A percentile compares a stretch with the other conserved stretches of the same genome.
Conservation (phyloP, 2,329 filamentous ascomycete species). For the Colletotrichum aenigma region DNA sequence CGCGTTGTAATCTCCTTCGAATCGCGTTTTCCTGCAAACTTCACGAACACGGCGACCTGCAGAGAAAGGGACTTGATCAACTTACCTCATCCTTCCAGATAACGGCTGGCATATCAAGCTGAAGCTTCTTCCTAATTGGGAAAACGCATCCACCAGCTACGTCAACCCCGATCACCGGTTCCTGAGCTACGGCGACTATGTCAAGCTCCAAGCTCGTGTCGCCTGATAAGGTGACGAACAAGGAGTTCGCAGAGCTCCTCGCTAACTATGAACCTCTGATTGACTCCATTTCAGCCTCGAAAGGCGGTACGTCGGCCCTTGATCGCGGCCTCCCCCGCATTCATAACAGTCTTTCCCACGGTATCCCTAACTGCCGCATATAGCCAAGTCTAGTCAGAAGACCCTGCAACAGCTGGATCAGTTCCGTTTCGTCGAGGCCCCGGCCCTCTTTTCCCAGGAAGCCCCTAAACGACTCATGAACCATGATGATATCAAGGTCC, state of each 20-base stretch:
- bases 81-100: background rate
- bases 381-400: slow-evolving; percentile 54
- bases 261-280: slow-evolving; percentile 44
- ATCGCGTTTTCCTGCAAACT: background rate
- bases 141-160: background rate
- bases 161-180: background rate
- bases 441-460: slow-evolving; percentile 45
- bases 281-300: slow-evolving; percentile 47
- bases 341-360: slow-evolving; percentile 4
- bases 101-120: background rate
- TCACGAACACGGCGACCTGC: background rate
- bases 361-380: background rate
- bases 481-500: slow-evolving; percentile 60
- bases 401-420: slow-evolving; percentile 62
- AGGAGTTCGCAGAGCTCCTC: slow-evolving; percentile 40
- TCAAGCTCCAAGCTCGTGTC: background rate
- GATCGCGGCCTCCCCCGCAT: background rate
- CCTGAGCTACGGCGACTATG: background rate
- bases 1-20: background rate
- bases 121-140: background rate
- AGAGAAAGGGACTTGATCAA: background rate
- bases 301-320: slow-evolving; percentile 40
- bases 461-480: slow-evolving; percentile 45
- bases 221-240: slow-evolving; percentile 28
- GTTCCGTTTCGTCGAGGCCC: slow-evolving; percentile 62